Base-by-base conservation (phyloP, 495 filamentous ascomycete species). In the Pseudotulostoma volvatum region DNA sequence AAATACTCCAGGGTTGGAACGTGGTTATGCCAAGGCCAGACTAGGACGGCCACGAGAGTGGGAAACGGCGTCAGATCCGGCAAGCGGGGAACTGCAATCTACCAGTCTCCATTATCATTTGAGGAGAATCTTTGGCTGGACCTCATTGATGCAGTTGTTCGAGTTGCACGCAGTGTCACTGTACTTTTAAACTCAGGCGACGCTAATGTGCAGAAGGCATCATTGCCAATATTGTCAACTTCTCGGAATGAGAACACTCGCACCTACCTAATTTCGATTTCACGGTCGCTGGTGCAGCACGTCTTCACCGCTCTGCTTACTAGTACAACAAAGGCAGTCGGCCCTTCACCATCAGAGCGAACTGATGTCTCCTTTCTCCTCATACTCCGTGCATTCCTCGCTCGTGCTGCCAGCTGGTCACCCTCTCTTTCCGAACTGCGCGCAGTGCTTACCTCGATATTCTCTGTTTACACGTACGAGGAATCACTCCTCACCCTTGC, bases 11-110 rank as follows among this genome's bases (percentile, higher is more conserved):
- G 82, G 36, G 84, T 97, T 15, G 90, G 90, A 19, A 83, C 87
- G 15, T 97, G 90, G 90, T 69, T 97, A 16, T 95, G 90, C 48
- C 85, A 90, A 59, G 78, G 82, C 23, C 86, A 96, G 57, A 87
- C 72, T 37, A 84, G 79, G 48, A 73, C 70, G 1, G 55, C 64
- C 11, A 64, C 68, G 44, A 57, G 60, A 34, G 43, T 51, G 17
- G 46, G 51, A 38, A 31, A 52, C 41, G 37, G 33, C 34, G 35
- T 41, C 2, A 68, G 73, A 47, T 56, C 59, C 48, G 44, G 49
- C 20, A 51, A 51, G 25, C 49, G 43, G 8, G 51, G 44, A 3
- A 52, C 49, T 28, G 50, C 63, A 1, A 45, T 52, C 41, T 49
- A 72, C 15, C 69, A 77, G 19, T 72, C 75, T 37, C 64, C 70